These are phyloP conservation scores for Chalciporus piperatoides DNA, from an alignment of 1,284 basidiomycete species.

Conservation along the genomic window DNA sequence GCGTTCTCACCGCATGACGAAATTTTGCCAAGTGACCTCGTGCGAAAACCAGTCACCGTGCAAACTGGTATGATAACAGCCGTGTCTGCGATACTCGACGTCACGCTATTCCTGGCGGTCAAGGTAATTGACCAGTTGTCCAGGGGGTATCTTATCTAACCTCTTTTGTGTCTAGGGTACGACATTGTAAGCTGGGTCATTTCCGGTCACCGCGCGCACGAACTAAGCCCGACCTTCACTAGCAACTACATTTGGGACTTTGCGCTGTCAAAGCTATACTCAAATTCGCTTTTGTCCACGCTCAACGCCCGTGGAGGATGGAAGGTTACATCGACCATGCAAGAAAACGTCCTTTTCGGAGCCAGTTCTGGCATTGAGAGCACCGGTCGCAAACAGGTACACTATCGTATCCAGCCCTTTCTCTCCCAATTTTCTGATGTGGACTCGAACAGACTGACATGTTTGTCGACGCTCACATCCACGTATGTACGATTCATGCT, in stretches of 20 bases:
- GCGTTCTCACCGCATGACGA: not conserved
- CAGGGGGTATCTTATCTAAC: not conserved
- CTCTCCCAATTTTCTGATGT: not conserved
- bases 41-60: constrained; percentile 12
- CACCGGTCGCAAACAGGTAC: not conserved
- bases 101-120: constrained; percentile 10
- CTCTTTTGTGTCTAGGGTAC: not conserved
- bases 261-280: constrained; percentile 50
- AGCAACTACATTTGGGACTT: constrained; percentile 54
- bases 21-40: not conserved
- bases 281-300: constrained; percentile 55
- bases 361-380: not conserved
- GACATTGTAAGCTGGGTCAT: not conserved
- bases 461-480: not conserved
- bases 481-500: not conserved
- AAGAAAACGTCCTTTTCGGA: constrained; percentile 16
- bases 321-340: constrained; percentile 1
- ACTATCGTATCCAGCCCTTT: too few relatives aligned
- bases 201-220: not conserved
- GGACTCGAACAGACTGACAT: not conserved
- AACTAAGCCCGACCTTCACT: not conserved
- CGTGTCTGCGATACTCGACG: constrained; percentile 13
- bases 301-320: constrained; percentile 44
- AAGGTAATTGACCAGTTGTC: constrained; percentile 5
- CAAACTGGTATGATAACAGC: constrained; percentile 23